Percentiles rank a stretch among this genome's conserved stretches.
These are phyloP conservation scores for Chrysanthemum makinoi DNA, from an alignment of 129 eudicot genomes.

Conservation along the genomic window DNA sequence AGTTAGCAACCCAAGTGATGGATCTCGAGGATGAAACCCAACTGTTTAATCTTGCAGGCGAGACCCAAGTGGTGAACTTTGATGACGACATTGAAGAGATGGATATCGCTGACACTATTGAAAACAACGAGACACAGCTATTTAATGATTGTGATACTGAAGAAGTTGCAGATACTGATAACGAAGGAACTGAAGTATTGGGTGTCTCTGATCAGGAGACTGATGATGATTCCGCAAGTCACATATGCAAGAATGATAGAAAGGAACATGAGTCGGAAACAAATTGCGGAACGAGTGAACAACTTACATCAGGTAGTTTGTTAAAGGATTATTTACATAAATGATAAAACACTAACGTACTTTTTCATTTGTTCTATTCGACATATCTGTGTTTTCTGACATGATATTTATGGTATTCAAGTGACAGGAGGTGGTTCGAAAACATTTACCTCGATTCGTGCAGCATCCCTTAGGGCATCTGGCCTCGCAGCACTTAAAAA, in stretches of 20 bases:
- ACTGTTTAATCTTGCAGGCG: constrained; percentile 43
- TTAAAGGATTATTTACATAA: neutral
- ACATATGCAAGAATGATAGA: constrained; percentile 19
- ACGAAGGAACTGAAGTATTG: constrained; percentile 44
- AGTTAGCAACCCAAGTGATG: constrained; percentile 52
- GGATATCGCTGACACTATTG: constrained; percentile 34
- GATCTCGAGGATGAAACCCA: constrained; percentile 47
- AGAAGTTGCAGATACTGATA: constrained; percentile 39
- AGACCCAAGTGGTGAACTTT: constrained; percentile 60
- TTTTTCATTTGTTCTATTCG: neutral
- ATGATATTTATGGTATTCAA: constrained; percentile 6
- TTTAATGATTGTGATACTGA: constrained; percentile 52
- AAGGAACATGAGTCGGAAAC: constrained; percentile 18
- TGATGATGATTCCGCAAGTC: constrained; percentile 34
- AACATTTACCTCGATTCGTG: constrained; percentile 58
- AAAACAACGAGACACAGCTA: constrained; percentile 42
- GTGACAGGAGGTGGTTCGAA: constrained; percentile 28
- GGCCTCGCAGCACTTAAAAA: constrained; percentile 68
- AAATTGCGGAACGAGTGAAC: constrained; percentile 26
- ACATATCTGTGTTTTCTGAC: constrained; percentile 12
- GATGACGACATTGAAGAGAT: constrained; percentile 52
- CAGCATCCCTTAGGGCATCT: constrained; percentile 66
- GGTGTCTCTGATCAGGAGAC: constrained; percentile 42
- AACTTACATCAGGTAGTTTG: constrained; percentile 47
- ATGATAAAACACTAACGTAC: too few relatives aligned